Base-by-base conservation (phyloP, 805 yeast species). In the Candida hispaniensis region DNA sequence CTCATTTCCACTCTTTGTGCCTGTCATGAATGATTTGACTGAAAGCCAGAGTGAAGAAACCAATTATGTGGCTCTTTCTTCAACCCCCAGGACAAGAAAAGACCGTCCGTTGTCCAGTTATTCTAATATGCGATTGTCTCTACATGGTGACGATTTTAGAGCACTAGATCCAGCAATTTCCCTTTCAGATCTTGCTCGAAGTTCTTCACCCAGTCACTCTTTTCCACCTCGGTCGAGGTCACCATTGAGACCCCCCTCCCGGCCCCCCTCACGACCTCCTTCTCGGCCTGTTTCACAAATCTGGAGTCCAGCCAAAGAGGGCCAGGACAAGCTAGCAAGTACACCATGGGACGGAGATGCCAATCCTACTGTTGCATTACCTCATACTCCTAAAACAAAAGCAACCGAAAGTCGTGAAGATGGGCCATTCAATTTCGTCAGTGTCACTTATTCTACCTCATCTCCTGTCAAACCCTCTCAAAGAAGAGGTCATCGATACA, bases 401-500 rank as follows among this genome's bases (percentile, higher is more conserved):
- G n/a, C n/a, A n/a, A n/a, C n/a, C n/a, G n/a, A n/a, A n/a, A n/a
- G n/a, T n/a, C n/a, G n/a, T n/a, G n/a, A n/a, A n/a, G n/a, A n/a
- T n/a, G n/a, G n/a, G 40, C 86, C 86, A 1, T 79, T 79, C 61
- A 74, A 75, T 47, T 79, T 77, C 60, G 64, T 71, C 44, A 67
- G 79, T 6, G 68, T 70, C 41, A 67, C 52, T 61, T 42, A 46
- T 59, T 38, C 54, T 41, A 7, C 24, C 23, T 32, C 52, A 35
- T 15, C 52, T 38, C 34, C 48, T 11, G 47, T 44, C 3, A 44
- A 40, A 26, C 41, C 56, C 6, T 46, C 44, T 19, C 66, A 60
- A 40, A 75, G 98, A 63, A 74, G 86, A 47, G 98, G 98, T 5
- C 98, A 88, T 56, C 70, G 88, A 47, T 88, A 88, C 54, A 88